Percentiles rank a stretch among this genome's conserved stretches.
These are phyloP conservation scores for Warburgia ugandensis DNA, from an alignment of 164 flowering plant species.

Conservation along the genomic window DNA sequence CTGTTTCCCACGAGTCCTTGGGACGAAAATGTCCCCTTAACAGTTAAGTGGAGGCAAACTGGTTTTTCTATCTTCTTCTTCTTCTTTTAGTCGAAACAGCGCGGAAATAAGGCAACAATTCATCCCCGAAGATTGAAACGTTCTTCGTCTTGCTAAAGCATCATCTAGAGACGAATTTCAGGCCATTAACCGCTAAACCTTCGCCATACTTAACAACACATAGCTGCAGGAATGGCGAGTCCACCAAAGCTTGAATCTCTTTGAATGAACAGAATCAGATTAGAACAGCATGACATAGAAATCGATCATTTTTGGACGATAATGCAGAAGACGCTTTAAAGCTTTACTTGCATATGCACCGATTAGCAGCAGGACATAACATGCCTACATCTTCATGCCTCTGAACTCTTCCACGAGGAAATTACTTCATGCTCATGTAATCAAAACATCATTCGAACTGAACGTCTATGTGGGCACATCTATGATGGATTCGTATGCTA, in stretches of 20 bases:
- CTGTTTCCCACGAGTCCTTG: too few relatives aligned
- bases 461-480: slow-evolving; percentile 68
- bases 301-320: slow-evolving; percentile 58
- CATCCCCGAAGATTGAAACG: too few relatives aligned
- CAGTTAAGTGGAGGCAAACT: too few relatives aligned
- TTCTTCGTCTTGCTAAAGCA: too few relatives aligned
- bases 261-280: slow-evolving; percentile 37
- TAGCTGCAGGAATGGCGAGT: slow-evolving; percentile 39
- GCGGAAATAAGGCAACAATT: too few relatives aligned
- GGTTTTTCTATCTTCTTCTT: too few relatives aligned
- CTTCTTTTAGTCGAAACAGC: too few relatives aligned
- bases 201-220: too few relatives aligned
- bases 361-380: slow-evolving; percentile 28
- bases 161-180: too few relatives aligned
- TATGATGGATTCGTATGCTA: slow-evolving; percentile 70
- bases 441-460: slow-evolving; percentile 51
- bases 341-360: slow-evolving; percentile 43
- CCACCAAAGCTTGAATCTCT: slow-evolving; percentile 47
- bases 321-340: slow-evolving; percentile 44
- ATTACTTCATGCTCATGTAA: slow-evolving; percentile 41
- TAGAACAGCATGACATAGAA: slow-evolving; percentile 65
- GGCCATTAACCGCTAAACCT: too few relatives aligned
- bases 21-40: too few relatives aligned
- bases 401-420: slow-evolving; percentile 56
- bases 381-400: slow-evolving; percentile 58